These are phyloP conservation scores for Escallonia herrerae DNA, from an alignment of 129 eudicot species.

Conservation along the genomic window DNA sequence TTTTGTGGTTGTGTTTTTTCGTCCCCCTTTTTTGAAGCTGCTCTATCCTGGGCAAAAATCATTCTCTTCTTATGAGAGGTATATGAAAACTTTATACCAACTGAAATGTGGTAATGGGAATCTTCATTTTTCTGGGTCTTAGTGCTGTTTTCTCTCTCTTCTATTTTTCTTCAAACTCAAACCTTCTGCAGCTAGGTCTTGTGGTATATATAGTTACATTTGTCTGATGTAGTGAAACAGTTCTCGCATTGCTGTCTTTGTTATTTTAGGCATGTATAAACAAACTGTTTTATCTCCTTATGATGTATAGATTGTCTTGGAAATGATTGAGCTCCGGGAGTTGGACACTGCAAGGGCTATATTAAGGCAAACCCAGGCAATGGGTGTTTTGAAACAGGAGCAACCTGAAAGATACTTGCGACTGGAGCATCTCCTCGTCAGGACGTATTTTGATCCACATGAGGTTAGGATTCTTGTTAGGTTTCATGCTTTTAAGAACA, in stretches of 20 bases:
- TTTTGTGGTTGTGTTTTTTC: no score
- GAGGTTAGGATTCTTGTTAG: slow-evolving; percentile 51
- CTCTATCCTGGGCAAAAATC: no score
- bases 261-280: slow-evolving; percentile 16
- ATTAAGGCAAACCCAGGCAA: slow-evolving; percentile 94
- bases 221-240: no score
- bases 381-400: slow-evolving; percentile 99
- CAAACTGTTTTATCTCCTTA: background rate
- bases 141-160: no score
- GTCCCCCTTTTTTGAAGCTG: no score
- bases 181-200: background rate
- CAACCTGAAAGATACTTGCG: slow-evolving; percentile 93
- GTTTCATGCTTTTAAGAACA: no score
- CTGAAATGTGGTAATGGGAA: no score
- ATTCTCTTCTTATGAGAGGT: no score
- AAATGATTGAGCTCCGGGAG: slow-evolving; percentile 99
- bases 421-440: slow-evolving; percentile 92
- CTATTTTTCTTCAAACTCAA: background rate
- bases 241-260: background rate
- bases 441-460: slow-evolving; percentile 97
- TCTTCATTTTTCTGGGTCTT: no score
- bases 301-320: slow-evolving; percentile 72
- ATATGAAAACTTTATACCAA: no score
- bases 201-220: background rate
- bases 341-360: slow-evolving; percentile 97